A percentile compares a stretch with the other conserved stretches of the same genome.
Evolutionary conservation across 2,329 filamentous ascomycete genomes (phyloP).

Genomic region (Ceratocystis papillata): DNA sequence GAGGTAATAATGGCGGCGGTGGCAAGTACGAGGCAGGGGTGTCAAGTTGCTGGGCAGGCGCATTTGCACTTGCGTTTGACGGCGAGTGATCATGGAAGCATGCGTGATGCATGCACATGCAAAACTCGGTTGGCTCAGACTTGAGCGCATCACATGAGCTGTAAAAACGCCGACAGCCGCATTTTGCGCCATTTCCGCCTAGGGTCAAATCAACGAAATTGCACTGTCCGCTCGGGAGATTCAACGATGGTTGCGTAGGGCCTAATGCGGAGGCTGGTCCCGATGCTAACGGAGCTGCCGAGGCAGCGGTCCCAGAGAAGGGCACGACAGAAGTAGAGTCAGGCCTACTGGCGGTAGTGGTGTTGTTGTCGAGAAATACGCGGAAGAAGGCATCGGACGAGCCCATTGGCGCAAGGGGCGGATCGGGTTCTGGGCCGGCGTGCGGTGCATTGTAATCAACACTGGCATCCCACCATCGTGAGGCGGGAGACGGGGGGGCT

Average conservation of each 20-base stretch:
- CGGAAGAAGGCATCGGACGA: constrained; percentile 17
- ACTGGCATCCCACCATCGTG: constrained; percentile 21
- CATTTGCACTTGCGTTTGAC: constrained; percentile 4
- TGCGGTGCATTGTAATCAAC: constrained; percentile 15
- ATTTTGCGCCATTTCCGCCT: constrained; percentile 43
- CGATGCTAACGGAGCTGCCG: neutral
- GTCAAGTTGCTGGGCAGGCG: constrained; percentile 24
- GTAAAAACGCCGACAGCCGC: constrained; percentile 51
- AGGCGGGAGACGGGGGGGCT: constrained; percentile 16
- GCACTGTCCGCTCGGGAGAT: constrained; percentile 44
- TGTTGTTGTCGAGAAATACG: constrained; percentile 16
- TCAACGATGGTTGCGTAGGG: constrained; percentile 27
- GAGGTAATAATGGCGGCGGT: constrained; percentile 37
- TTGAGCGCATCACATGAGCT: constrained; percentile 33
- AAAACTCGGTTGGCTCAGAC: constrained; percentile 40
- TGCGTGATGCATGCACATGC: constrained; percentile 54
- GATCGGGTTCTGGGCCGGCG: constrained; percentile 11
- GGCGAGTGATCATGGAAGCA: constrained; percentile 46
- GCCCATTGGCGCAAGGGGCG: constrained; percentile 3
- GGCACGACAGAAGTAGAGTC: constrained; percentile 2
- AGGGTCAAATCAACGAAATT: constrained; percentile 47
- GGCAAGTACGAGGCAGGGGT: constrained; percentile 25
- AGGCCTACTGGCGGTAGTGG: neutral
- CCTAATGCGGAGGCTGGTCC: constrained; percentile 24
- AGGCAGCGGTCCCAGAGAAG: neutral